These are phyloP conservation scores for Alternaria gansuensis DNA, from an alignment of 2,329 filamentous ascomycete species.

Conservation along the genomic window DNA sequence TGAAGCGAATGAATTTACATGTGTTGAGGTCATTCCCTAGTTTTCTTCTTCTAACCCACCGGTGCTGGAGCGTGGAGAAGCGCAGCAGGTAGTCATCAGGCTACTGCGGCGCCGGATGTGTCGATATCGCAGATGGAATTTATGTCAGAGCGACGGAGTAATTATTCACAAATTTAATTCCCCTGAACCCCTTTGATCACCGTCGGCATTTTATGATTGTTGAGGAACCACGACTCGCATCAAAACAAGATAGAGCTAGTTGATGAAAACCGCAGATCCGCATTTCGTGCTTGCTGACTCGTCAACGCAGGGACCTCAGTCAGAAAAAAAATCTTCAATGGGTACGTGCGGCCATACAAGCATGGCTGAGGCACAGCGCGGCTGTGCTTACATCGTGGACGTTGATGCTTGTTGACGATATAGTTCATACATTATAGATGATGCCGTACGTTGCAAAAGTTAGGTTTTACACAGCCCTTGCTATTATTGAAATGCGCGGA, in stretches of 20 bases:
- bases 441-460: not conserved
- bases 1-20: not conserved
- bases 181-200: slow-evolving; percentile 2
- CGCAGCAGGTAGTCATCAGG: not conserved
- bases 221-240: slow-evolving; percentile 8
- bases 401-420: not conserved
- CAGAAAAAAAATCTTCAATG: not conserved
- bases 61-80: not conserved
- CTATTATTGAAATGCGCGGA: not conserved
- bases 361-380: not conserved
- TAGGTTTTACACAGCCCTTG: not conserved
- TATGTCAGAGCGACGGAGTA: not conserved
- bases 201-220: not conserved
- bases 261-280: slow-evolving; percentile 3
- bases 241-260: slow-evolving; percentile 1
- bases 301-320: slow-evolving; percentile 1
- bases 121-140: too few relatives aligned
- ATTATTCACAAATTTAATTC: not conserved
- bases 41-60: not conserved
- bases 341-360: slow-evolving; percentile 1
- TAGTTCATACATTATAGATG: not conserved
- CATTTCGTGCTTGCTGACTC: slow-evolving; percentile 1
- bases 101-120: not conserved
- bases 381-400: not conserved
- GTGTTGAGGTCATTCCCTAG: not conserved